A percentile compares a stretch with the other conserved stretches of the same genome.
These are phyloP conservation scores for Pseudogymnoascus sp. DNA, from an alignment of 2,329 filamentous ascomycete species.

Conservation along the genomic window DNA sequence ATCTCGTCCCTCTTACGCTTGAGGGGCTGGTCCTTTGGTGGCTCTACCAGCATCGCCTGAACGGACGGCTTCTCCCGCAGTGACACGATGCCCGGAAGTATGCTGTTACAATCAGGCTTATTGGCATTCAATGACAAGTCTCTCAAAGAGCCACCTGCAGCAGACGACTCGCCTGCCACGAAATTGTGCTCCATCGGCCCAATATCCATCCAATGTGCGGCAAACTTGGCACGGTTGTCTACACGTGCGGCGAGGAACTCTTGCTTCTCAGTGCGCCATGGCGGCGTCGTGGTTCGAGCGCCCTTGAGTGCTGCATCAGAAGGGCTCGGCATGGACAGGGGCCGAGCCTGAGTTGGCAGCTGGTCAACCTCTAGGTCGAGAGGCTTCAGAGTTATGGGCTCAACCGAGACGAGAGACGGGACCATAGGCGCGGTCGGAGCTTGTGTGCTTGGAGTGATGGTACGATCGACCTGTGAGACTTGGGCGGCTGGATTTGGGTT, in stretches of 20 bases:
- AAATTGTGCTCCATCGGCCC: not conserved
- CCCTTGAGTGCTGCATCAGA: not conserved
- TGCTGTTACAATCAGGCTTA: not conserved
- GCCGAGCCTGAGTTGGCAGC: not conserved
- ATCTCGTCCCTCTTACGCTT: not conserved
- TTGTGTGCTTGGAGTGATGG: not conserved
- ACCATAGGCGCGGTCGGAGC: not conserved
- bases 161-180: not conserved
- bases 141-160: not conserved
- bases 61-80: not conserved
- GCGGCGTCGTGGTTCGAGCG: not conserved
- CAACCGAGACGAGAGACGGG: not conserved
- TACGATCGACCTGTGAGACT: not conserved
- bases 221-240: not conserved
- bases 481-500: not conserved
- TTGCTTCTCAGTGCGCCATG: slow-evolving; percentile 1
- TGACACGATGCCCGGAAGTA: not conserved
- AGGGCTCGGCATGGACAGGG: not conserved
- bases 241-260: slow-evolving; percentile 1
- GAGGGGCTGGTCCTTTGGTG: not conserved
- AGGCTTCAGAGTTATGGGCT: not conserved
- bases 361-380: not conserved
- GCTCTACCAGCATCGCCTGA: not conserved
- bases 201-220: not conserved
- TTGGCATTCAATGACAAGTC: not conserved